phyloP scores from a whole-genome alignment of 495 filamentous ascomycete species.

The Tuber umbilicatum region DNA sequence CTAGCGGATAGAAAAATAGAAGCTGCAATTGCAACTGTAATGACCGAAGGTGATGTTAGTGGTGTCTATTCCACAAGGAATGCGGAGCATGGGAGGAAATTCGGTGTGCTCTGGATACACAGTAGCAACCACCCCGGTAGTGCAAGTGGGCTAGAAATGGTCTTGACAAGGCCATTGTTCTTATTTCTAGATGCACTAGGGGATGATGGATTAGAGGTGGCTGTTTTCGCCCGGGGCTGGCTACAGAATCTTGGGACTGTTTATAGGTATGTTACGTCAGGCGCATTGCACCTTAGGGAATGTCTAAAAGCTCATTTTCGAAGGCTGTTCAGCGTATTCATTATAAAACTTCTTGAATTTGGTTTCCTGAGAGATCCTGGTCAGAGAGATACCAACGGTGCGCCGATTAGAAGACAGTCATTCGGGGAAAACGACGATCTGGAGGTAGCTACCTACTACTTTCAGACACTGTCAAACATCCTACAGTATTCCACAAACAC shows the following conservation, averaged over 20 bases:
- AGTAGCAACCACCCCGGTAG: conserved; percentile 58
- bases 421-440: conserved; percentile 56
- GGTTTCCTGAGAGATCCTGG: conserved; percentile 47
- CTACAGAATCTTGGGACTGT: conserved; percentile 66
- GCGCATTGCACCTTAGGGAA: background rate
- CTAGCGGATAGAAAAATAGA: conserved; percentile 61
- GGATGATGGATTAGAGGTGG: conserved; percentile 66
- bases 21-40: conserved; percentile 67
- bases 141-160: conserved; percentile 57
- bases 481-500: conserved; percentile 56
- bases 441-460: conserved; percentile 68
- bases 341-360: conserved; percentile 51
- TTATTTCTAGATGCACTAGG: conserved; percentile 71
- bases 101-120: conserved; percentile 71
- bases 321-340: conserved; percentile 55
- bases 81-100: conserved; percentile 57
- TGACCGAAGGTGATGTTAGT: conserved; percentile 53
- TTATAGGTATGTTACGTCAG: conserved; percentile 50
- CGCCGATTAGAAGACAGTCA: conserved; percentile 30
- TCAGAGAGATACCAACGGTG: conserved; percentile 38
- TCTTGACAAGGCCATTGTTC: conserved; percentile 77
- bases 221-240: conserved; percentile 73
- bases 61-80: conserved; percentile 50
- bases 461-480: conserved; percentile 67
- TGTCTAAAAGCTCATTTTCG: conserved; percentile 14